phyloP scores from a whole-genome alignment of 169 alveolate genomes.

The Perkinsus chesapeaki region DNA sequence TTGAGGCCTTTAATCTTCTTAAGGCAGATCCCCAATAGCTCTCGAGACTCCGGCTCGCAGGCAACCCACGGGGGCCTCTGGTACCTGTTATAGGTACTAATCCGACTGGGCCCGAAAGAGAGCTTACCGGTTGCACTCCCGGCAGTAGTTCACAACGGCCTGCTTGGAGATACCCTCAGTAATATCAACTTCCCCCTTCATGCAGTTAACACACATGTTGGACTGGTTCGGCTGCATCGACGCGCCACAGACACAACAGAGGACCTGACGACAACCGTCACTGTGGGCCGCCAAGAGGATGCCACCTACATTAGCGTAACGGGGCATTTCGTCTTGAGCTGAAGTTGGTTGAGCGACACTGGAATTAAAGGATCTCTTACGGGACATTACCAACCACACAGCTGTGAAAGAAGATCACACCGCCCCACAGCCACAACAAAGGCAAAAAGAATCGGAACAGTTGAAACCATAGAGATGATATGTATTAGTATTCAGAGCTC shows the following conservation, averaged over 20 bases:
- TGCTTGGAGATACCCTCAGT: constrained; percentile 75
- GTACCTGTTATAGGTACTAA: constrained; percentile 49
- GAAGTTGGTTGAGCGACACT: not conserved
- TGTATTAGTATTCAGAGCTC: not conserved
- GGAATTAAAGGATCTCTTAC: not conserved
- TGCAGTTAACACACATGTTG: constrained; percentile 82
- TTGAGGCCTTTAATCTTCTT: constrained; percentile 90
- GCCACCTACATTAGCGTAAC: not conserved
- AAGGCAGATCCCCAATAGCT: constrained; percentile 89
- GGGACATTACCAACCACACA: constrained; percentile 2
- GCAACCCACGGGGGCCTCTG: constrained; percentile 88
- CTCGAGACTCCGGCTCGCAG: constrained; percentile 89
- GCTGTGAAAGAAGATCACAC: not conserved
- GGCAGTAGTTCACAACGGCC: constrained; percentile 65
- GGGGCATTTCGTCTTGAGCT: not conserved
- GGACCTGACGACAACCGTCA: not conserved
- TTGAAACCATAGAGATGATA: not conserved
- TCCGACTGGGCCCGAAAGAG: not conserved
- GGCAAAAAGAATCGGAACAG: not conserved
- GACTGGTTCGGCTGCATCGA: constrained; percentile 71
- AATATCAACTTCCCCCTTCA: constrained; percentile 76
- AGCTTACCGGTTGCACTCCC: constrained; percentile 57
- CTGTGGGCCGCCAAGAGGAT: not conserved
- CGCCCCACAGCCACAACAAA: not conserved
- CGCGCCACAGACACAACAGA: constrained; percentile 86